Evolutionary conservation across 2,329 filamentous ascomycete species (phyloP).

Genomic region (Metarhizium robertsii): DNA sequence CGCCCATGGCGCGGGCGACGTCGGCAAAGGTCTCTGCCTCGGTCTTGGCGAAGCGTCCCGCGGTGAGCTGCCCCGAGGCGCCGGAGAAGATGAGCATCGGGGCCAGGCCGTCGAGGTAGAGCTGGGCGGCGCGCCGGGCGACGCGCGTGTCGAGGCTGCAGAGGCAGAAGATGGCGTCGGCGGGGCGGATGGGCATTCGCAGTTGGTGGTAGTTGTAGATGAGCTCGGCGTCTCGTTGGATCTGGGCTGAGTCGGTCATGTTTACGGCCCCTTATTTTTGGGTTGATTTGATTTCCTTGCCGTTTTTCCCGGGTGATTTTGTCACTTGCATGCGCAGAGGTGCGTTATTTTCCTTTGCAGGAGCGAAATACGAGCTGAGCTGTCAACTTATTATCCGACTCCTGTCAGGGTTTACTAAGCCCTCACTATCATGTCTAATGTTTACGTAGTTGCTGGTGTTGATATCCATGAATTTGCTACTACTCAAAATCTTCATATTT

Average conservation of each 20-base stretch:
- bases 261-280: not conserved
- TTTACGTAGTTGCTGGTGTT: no score
- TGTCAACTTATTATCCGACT: no score
- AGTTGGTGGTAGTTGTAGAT: constrained; percentile 37
- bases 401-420: not conserved
- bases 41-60: constrained; percentile 20
- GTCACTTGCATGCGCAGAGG: not conserved
- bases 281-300: no score
- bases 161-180: constrained; percentile 35
- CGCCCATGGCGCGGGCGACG: constrained; percentile 29
- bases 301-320: no score
- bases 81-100: constrained; percentile 35
- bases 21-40: constrained; percentile 34
- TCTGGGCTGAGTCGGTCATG: not conserved
- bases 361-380: not conserved
- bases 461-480: no score
- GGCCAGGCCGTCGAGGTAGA: constrained; percentile 30
- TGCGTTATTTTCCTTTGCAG: not conserved
- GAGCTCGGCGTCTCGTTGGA: constrained; percentile 22
- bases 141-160: constrained; percentile 38
- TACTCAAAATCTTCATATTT: no score
- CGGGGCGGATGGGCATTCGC: constrained; percentile 22
- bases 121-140: constrained; percentile 29
- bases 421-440: no score
- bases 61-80: constrained; percentile 30